Evolutionary conservation across 352 stramenopile genomes (phyloP), one percentile per base, ranked within the genome.

Genomic region (Pythium brachiatum): DNA sequence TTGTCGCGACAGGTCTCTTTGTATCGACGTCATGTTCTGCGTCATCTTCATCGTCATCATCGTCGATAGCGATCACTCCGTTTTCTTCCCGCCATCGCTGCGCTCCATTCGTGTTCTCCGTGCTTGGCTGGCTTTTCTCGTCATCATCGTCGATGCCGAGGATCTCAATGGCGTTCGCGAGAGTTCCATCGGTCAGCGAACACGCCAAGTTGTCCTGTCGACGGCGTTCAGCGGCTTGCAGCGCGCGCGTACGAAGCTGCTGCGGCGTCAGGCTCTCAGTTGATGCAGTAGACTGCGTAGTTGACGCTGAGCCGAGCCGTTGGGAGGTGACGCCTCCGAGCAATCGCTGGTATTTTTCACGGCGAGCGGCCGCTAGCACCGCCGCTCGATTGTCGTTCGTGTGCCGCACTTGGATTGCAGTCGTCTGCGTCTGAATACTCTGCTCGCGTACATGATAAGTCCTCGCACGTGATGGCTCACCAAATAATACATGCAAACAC

Each of bases 161-260:
- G 8, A 84, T 57, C 50, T 84, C 72, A 38, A 74, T 64, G 2
- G 59, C 51, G 18, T 73, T 62, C 9, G 48, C n/a, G 2, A 70
- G 47, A 1, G 41, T 48, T 21, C 53, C 56, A 16, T 67, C 41
- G 4, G 58, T 26, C 36, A 61, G 29, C 16, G 41, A 60, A 31
- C 70, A 88, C 21, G 66, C 53, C 4, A 75, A 52, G 29, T 73
- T 76, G 51, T 89, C 81, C 20, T 50, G 64, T 1, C 72, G 75
- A 56, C 79, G 76, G 11, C 76, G 72, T 41, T 88, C 81, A 5
- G 78, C 78, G n/a, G 77, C 79, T n/a, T 77, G 75, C 11, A 86
- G 38, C 11, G 77, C 67, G n/a, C 77, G 81, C 13, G 34, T 39
- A 31, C 74, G 66, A 15, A 86, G 66, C 31, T 70, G 47, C 23